A percentile compares a stretch with the other conserved stretches of the same genome.
phyloP scores from a whole-genome alignment of 495 filamentous ascomycete genomes.

The Penicillium tannophilum region DNA sequence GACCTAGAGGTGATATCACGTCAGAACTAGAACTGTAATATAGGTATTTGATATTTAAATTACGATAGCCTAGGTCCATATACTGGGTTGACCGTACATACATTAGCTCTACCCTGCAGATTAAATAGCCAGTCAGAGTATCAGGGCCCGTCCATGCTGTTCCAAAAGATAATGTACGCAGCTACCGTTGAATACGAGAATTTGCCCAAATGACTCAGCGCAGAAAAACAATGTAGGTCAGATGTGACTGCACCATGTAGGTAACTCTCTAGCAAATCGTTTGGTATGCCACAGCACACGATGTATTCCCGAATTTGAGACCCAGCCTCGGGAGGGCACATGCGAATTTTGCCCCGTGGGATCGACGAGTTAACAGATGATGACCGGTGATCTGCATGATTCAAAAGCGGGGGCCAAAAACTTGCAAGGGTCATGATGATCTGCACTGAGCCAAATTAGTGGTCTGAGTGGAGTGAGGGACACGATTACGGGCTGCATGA shows the following conservation, averaged over 20 bases:
- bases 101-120: no score
- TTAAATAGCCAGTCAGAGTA: neutral
- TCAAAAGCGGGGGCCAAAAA: neutral
- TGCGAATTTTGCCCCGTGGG: conserved; percentile 7
- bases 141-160: neutral
- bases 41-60: neutral
- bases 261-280: no score
- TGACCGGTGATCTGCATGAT: neutral
- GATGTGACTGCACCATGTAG: neutral
- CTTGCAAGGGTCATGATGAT: neutral
- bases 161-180: neutral
- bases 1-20: neutral
- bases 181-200: neutral
- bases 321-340: neutral
- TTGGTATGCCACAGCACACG: neutral
- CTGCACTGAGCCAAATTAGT: conserved; percentile 9
- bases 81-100: no score
- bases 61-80: neutral
- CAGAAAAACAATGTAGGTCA: neutral
- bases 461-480: neutral
- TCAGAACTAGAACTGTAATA: neutral
- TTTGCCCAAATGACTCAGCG: neutral
- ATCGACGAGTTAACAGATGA: neutral
- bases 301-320: neutral
- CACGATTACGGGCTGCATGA: conserved; percentile 1